A percentile compares a stretch with the other conserved stretches of the same genome.
These are phyloP conservation scores for Triticum timopheevii DNA, from an alignment of 176 grass and related monocot species.

Conservation along the genomic window DNA sequence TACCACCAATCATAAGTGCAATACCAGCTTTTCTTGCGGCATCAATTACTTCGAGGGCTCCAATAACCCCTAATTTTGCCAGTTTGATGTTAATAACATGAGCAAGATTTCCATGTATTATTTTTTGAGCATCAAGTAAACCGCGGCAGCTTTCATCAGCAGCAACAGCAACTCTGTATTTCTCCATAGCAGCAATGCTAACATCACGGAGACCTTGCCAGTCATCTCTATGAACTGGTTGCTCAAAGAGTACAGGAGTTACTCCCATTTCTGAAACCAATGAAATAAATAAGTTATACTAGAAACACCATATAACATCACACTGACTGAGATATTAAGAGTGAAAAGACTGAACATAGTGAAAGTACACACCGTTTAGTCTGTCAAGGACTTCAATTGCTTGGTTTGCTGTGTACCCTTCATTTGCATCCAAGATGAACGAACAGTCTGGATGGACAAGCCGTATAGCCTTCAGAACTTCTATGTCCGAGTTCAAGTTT, in stretches of 20 bases:
- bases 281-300: neutral
- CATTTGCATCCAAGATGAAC: constrained; percentile 93
- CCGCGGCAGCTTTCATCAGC: constrained; percentile 93
- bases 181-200: constrained; percentile 74
- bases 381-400: constrained; percentile 95
- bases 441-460: constrained; percentile 75
- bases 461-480: constrained; percentile 79
- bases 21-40: constrained; percentile 60
- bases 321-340: neutral
- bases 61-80: constrained; percentile 76
- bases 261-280: constrained; percentile 82
- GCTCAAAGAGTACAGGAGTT: constrained; percentile 86
- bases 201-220: constrained; percentile 83
- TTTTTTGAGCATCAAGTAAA: constrained; percentile 71
- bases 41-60: constrained; percentile 78
- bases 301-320: neutral
- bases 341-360: neutral
- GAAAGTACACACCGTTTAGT: constrained; percentile 60
- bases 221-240: constrained; percentile 90
- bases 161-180: constrained; percentile 75
- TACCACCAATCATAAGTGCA: constrained; percentile 92
- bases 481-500: constrained; percentile 79
- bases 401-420: constrained; percentile 81
- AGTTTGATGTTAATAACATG: constrained; percentile 98
- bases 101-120: constrained; percentile 71